Conservation (phyloP, 2,329 filamentous ascomycete species). For the Whalleya microplaca region DNA sequence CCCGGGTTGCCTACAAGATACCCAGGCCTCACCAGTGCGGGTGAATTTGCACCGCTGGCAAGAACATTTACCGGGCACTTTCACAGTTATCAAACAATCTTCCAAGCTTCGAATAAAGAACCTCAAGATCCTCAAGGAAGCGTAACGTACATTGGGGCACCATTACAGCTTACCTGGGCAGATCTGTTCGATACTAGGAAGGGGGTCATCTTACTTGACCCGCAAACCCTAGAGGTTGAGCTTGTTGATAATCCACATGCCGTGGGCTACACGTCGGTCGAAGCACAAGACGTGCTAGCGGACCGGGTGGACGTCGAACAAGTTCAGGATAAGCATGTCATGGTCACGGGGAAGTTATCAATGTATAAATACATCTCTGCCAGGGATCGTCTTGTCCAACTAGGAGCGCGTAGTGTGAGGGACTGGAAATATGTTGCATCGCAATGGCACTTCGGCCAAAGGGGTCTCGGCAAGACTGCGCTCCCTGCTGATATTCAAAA, state of each 20-base stretch:
- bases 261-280: constrained; percentile 30
- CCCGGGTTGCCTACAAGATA: constrained; percentile 25
- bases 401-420: constrained; percentile 35
- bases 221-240: constrained; percentile 34
- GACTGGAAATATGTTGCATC: constrained; percentile 29
- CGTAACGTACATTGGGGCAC: constrained; percentile 37
- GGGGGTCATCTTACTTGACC: constrained; percentile 37
- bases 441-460: constrained; percentile 2
- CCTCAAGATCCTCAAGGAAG: constrained; percentile 27
- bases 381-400: constrained; percentile 33
- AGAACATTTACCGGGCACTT: constrained; percentile 41
- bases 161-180: constrained; percentile 39
- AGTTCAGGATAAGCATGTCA: constrained; percentile 36
- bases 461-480: constrained; percentile 12
- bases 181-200: constrained; percentile 36
- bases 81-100: constrained; percentile 38
- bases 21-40: constrained; percentile 32
- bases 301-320: constrained; percentile 18
- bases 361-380: constrained; percentile 32
- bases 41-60: constrained; percentile 33
- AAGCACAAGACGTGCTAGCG: constrained; percentile 27
- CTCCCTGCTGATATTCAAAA: constrained; percentile 11
- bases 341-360: constrained; percentile 35
- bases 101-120: constrained; percentile 22
- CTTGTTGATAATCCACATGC: constrained; percentile 35